Conservation (phyloP, 2,329 filamentous ascomycete genomes). For the Balansia obtecta region DNA sequence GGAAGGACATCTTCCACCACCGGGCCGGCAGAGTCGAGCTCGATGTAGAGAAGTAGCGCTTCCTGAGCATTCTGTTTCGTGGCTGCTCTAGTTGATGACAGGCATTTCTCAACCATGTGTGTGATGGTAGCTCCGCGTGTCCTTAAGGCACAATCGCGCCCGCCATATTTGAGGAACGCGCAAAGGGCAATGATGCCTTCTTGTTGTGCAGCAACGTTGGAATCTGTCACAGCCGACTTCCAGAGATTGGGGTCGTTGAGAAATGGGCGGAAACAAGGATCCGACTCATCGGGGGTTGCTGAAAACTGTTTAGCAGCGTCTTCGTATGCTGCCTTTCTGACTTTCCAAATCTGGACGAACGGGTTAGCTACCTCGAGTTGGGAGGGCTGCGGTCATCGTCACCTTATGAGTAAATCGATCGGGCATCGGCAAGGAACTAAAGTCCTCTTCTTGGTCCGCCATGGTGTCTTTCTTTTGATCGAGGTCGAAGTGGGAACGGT, state of each 20-base stretch:
- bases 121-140: slow-evolving; percentile 64
- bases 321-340: slow-evolving; percentile 89
- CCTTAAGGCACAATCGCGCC: slow-evolving; percentile 63
- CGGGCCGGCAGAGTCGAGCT: slow-evolving; percentile 74
- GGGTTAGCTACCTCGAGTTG: slow-evolving; percentile 6
- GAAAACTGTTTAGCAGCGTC: slow-evolving; percentile 82
- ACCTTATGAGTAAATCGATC: slow-evolving; percentile 81
- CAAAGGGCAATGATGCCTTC: slow-evolving; percentile 82
- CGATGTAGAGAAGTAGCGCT: slow-evolving; percentile 76
- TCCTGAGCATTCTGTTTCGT: slow-evolving; percentile 83
- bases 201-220: slow-evolving; percentile 92
- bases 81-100: slow-evolving; percentile 74
- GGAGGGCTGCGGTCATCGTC: slow-evolving; percentile 1
- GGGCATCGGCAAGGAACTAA: slow-evolving; percentile 61
- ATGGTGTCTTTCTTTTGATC: slow-evolving; percentile 32
- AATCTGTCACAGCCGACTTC: slow-evolving; percentile 88
- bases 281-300: slow-evolving; percentile 69
- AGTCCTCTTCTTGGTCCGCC: slow-evolving; percentile 77
- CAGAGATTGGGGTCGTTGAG: slow-evolving; percentile 72
- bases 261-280: slow-evolving; percentile 79
- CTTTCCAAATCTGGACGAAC: slow-evolving; percentile 69
- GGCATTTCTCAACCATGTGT: slow-evolving; percentile 80
- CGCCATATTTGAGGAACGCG: slow-evolving; percentile 84
- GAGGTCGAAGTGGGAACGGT: slow-evolving; percentile 9
- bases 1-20: slow-evolving; percentile 86